Base-by-base conservation (phyloP, 2,329 filamentous ascomycete species). In the Colletotrichum brevisporum region DNA sequence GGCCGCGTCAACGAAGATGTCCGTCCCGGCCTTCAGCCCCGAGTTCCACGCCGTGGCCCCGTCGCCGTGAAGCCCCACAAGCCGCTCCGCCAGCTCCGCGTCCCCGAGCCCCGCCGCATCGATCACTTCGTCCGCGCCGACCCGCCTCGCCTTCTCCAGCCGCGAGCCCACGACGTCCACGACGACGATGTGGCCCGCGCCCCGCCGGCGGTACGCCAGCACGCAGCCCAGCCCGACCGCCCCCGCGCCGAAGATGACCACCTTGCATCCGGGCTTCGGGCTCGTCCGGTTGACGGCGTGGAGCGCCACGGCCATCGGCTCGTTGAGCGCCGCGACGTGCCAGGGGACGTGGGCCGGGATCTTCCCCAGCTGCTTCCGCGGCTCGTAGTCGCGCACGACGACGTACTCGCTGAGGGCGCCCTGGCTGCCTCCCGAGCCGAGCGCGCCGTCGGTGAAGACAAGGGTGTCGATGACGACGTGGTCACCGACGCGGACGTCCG, bases 251-350 rank as follows among this genome's bases (percentile, higher is more conserved):
- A 64, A 64, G 0, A 64, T 50, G 3, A 59, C 62, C 8, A 64
- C 54, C n/a, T 64, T 64, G 2, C 45, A 64, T 0, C 62, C 62
- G 6, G 53, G 36, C n/a, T 59, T 1, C 31, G 62, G 62, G 2
- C 36, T 51, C 15, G 62, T 64, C 31, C 55, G 36, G 47, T 64
- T 59, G 0, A 64, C 45, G 1, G 62, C 54, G 0, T 58, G 62
- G 3, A 64, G 47, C 2, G 62, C 62, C 16, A 64, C 62, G 4
- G 62, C 62, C 62, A 64, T 64, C 1, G 62, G 62, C 39, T 64
- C 62, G 1, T 64, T 64, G 2, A 64, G 62, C 36, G 62, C 62
- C 3, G 62, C 62, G 15, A 64, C 47, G 3, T 64, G 53, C 54
- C 62, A 64, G 1, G 54, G 54, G 0, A 64, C 24, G 0, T 52